A percentile compares a stretch with the other conserved stretches of the same genome.
phyloP scores from a whole-genome alignment of 2,329 filamentous ascomycete genomes.

The Ophiostoma quercus region DNA sequence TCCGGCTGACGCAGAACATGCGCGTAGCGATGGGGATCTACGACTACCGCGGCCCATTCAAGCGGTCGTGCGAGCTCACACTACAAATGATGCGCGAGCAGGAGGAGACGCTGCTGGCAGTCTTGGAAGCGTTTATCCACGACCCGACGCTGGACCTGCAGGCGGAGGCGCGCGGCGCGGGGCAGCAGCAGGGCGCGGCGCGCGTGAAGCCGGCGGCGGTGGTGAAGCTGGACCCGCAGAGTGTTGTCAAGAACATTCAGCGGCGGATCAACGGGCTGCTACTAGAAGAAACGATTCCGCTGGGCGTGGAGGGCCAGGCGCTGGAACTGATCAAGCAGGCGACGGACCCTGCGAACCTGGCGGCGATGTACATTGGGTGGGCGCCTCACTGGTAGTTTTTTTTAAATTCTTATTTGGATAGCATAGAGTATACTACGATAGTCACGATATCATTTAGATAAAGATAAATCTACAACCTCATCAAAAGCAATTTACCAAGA shows the following conservation, averaged over 20 bases:
- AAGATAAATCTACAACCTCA: too few relatives aligned
- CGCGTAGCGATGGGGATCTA: conserved; percentile 93
- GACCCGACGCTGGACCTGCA: conserved; percentile 94
- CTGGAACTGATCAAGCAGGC: conserved; percentile 88
- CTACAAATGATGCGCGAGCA: conserved; percentile 79
- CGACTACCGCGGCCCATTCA: conserved; percentile 88
- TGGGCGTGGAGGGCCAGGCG: conserved; percentile 96
- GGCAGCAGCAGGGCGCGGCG: conserved; percentile 35
- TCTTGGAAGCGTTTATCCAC: conserved; percentile 93
- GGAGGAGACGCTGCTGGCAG: conserved; percentile 94
- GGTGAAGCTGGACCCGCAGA: conserved; percentile 12
- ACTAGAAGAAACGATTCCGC: conserved; percentile 79
- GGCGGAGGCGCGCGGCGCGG: conserved; percentile 24
- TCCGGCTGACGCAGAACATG: conserved; percentile 98
- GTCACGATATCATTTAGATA: too few relatives aligned
- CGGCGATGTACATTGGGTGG: conserved; percentile 98
- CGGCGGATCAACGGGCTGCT: conserved; percentile 81
- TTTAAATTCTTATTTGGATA: too few relatives aligned
- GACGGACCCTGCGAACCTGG: conserved; percentile 70
- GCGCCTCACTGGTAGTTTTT: conserved; percentile 49
- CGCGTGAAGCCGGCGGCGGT: conserved; percentile 42
- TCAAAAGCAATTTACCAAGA: neutral
- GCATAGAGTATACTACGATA: too few relatives aligned
- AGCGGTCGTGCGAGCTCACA: conserved; percentile 84
- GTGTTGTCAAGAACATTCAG: conserved; percentile 79